Conservation (phyloP, 2,329 filamentous ascomycete genomes). For the Cladosporium sphaerospermum region DNA sequence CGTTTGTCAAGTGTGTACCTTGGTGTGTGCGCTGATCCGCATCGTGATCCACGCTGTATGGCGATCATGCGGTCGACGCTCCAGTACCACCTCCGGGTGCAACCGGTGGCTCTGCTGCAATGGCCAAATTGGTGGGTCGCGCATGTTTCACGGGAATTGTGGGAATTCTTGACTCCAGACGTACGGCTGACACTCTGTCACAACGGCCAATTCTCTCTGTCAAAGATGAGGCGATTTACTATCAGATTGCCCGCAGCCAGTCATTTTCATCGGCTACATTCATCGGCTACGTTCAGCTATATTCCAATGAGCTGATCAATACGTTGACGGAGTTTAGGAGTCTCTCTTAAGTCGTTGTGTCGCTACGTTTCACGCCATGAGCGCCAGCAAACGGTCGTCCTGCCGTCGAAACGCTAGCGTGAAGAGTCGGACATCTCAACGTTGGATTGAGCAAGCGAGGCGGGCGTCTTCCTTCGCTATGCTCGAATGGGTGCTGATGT, state of each 20-base stretch:
- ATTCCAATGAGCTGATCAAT: background rate
- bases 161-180: background rate
- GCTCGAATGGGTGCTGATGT: too few species aligned
- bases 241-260: background rate
- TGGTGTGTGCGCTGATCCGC: too few species aligned
- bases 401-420: constrained; percentile 6
- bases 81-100: too few species aligned
- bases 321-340: background rate
- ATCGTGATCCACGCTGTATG: too few species aligned
- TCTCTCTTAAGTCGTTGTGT: background rate
- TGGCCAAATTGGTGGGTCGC: too few species aligned
- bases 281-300: background rate
- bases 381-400: background rate
- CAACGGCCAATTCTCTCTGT: background rate
- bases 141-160: too few species aligned
- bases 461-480: too few species aligned
- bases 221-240: background rate
- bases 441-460: too few species aligned
- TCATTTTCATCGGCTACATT: background rate
- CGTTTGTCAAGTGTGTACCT: too few species aligned
- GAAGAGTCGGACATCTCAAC: background rate
- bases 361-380: constrained; percentile 3
- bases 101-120: too few species aligned
- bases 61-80: too few species aligned
- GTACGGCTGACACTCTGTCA: background rate